Percentiles rank a stretch among this genome's conserved stretches.
Evolutionary conservation across 225 moss, liverwort and hornwort genomes (phyloP).

Genomic region (Takakia lepidozioides): DNA sequence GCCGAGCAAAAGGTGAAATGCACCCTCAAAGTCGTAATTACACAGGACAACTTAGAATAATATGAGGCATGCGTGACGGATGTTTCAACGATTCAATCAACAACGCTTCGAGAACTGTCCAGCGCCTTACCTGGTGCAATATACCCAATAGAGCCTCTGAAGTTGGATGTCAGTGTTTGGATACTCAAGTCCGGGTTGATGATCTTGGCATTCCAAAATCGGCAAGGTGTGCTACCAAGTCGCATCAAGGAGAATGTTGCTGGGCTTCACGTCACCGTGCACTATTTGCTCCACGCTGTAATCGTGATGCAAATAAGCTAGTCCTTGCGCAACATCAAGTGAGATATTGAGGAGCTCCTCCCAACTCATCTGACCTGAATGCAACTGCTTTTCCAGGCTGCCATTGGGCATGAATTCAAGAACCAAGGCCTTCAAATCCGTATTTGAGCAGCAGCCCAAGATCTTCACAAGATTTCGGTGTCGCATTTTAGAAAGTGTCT

Average conservation of each 20-base stretch:
- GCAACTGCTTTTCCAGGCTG: slow-evolving; percentile 13
- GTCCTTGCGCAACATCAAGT: slow-evolving; percentile 10
- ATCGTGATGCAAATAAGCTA: slow-evolving; percentile 19
- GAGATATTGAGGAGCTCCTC: slow-evolving; percentile 9
- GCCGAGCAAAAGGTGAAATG: slow-evolving; percentile 9
- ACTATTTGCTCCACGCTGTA: slow-evolving; percentile 1
- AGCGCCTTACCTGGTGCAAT: slow-evolving; percentile 3
- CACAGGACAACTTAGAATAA: no score
- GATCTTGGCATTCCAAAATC: slow-evolving; percentile 19
- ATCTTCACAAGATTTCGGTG: slow-evolving; percentile 15
- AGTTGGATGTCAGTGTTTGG: no score
- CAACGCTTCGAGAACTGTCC: no score
- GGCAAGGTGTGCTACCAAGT: slow-evolving; percentile 5
- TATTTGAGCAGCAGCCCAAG: slow-evolving; percentile 6
- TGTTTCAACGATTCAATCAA: neutral
- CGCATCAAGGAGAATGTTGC: slow-evolving; percentile 16
- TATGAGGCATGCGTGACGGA: no score
- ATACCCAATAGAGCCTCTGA: slow-evolving; percentile 6
- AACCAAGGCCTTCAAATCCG: slow-evolving; percentile 8
- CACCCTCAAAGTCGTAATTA: neutral
- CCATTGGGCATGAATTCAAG: slow-evolving; percentile 22
- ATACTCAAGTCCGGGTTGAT: slow-evolving; percentile 5
- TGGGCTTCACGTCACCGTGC: slow-evolving; percentile 16
- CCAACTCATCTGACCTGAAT: slow-evolving; percentile 6
- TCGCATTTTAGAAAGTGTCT: slow-evolving; percentile 8